These are phyloP conservation scores for Colletotrichum sp. DNA, from an alignment of 2,329 filamentous ascomycete genomes.

Conservation along the genomic window DNA sequence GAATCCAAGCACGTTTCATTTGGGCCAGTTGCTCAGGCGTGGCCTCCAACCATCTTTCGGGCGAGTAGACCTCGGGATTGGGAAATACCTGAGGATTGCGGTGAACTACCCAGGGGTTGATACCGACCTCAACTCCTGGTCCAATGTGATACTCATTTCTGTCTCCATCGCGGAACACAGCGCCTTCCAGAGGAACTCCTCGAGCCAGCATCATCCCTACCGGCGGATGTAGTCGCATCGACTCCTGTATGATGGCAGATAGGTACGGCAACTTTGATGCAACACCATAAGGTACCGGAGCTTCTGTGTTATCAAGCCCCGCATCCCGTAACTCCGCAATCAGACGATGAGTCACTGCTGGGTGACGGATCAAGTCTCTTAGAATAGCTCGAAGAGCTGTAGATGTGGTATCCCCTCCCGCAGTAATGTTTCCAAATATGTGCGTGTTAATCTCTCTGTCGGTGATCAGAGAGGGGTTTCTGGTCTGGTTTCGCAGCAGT, in stretches of 20 bases:
- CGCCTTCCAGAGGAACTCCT: neutral
- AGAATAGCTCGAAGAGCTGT: neutral
- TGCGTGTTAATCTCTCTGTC: constrained; percentile 11
- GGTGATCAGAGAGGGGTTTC: neutral
- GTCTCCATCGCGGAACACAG: neutral
- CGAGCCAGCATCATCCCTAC: neutral
- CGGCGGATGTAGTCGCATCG: neutral
- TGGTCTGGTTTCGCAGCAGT: neutral
- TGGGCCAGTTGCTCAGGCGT: neutral
- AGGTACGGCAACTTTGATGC: neutral
- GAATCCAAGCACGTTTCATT: neutral
- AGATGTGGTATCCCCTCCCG: neutral
- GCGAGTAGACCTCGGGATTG: neutral
- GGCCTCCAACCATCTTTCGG: neutral
- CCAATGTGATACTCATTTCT: neutral
- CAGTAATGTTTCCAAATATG: neutral
- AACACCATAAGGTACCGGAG: neutral
- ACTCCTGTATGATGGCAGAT: neutral
- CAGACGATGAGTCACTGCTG: neutral
- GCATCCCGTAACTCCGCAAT: neutral
- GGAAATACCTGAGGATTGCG: neutral
- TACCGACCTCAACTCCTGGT: neutral
- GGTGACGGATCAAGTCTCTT: neutral
- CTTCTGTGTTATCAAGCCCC: neutral
- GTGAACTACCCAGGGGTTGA: neutral